Evolutionary conservation across 2,329 filamentous ascomycete species (phyloP).

Genomic region (Fusarium sp.): DNA sequence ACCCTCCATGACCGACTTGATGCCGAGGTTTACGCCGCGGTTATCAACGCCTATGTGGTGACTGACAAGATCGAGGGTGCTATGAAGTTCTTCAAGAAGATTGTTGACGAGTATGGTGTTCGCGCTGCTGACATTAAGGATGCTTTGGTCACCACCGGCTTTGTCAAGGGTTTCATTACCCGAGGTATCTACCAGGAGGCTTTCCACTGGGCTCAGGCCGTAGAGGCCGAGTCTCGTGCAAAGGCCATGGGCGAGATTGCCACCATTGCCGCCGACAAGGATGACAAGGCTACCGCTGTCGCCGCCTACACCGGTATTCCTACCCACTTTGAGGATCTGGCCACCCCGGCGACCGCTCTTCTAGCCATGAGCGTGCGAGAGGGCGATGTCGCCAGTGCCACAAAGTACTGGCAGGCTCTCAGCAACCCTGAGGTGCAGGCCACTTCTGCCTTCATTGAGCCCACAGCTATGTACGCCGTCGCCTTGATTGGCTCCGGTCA

Average conservation of each 20-base stretch:
- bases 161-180: conserved; percentile 81
- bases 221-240: conserved; percentile 68
- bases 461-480: conserved; percentile 89
- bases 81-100: conserved; percentile 84
- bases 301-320: conserved; percentile 72
- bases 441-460: conserved; percentile 79
- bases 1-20: conserved; percentile 79
- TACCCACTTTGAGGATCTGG: conserved; percentile 59
- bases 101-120: conserved; percentile 71
- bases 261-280: conserved; percentile 81
- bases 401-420: conserved; percentile 83
- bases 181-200: conserved; percentile 78
- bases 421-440: conserved; percentile 69
- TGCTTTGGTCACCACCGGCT: conserved; percentile 76
- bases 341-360: conserved; percentile 78
- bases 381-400: conserved; percentile 81
- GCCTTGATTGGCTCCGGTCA: conserved; percentile 88
- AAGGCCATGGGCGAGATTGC: conserved; percentile 79
- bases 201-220: conserved; percentile 75
- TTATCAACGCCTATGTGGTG: conserved; percentile 88
- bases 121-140: conserved; percentile 74
- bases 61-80: conserved; percentile 85
- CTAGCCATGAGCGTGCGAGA: conserved; percentile 87
- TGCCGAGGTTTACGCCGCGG: conserved; percentile 86
- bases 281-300: conserved; percentile 74